These are phyloP conservation scores for Pseudogymnoascus sp. DNA, from an alignment of 2,329 filamentous ascomycete genomes.

Conservation along the genomic window DNA sequence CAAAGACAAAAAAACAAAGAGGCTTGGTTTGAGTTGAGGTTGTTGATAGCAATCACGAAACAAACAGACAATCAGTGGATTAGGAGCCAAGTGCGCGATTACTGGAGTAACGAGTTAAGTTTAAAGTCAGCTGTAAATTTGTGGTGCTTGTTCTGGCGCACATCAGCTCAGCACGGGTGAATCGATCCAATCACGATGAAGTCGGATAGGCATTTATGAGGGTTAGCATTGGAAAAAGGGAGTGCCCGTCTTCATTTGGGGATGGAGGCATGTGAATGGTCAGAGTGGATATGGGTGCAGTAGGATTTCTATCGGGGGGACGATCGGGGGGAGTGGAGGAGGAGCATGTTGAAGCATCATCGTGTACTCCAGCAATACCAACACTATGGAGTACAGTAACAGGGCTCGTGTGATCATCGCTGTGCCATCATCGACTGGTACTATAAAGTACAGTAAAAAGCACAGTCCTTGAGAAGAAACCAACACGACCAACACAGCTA, in stretches of 20 bases:
- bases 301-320: background rate
- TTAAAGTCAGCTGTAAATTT: background rate
- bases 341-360: background rate
- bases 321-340: background rate
- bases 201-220: background rate
- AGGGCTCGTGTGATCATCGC: slow-evolving; percentile 4
- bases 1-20: slow-evolving; percentile 4
- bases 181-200: background rate
- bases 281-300: background rate
- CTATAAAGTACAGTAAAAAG: background rate
- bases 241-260: slow-evolving; percentile 4
- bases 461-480: background rate
- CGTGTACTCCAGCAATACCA: background rate
- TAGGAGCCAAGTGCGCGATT: background rate
- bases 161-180: background rate
- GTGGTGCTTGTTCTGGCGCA: background rate
- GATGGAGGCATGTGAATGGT: slow-evolving; percentile 6
- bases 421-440: background rate
- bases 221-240: background rate
- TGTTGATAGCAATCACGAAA: background rate
- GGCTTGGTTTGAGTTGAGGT: background rate
- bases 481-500: too few species aligned
- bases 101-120: background rate
- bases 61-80: background rate
- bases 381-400: background rate